Conservation (phyloP, 2,329 filamentous ascomycete species). For the Ambrosiella beaveri region DNA sequence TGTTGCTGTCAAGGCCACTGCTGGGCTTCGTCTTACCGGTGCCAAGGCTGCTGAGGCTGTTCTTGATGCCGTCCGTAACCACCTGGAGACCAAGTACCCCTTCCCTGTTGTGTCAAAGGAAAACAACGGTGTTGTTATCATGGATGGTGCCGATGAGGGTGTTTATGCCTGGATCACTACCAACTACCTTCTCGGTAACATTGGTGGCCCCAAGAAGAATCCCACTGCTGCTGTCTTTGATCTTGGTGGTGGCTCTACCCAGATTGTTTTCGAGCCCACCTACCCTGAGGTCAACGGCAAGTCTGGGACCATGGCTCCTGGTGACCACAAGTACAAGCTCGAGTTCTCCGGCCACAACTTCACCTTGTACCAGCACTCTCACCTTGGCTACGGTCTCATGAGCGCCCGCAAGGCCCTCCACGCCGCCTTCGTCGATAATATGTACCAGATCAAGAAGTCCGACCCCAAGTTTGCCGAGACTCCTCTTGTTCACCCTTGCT, state of each 20-base stretch:
- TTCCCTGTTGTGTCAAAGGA: slow-evolving; percentile 84
- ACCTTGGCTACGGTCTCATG: slow-evolving; percentile 94
- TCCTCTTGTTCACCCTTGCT: slow-evolving; percentile 69
- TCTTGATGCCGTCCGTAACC: slow-evolving; percentile 62
- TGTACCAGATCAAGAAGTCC: slow-evolving; percentile 43
- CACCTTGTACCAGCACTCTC: slow-evolving; percentile 92
- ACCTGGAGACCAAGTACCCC: slow-evolving; percentile 76
- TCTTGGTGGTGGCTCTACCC: slow-evolving; percentile 87
- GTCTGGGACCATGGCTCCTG: slow-evolving; percentile 68
- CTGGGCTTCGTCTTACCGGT: slow-evolving; percentile 77
- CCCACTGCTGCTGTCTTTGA: slow-evolving; percentile 92
- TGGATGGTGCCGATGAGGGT: slow-evolving; percentile 94
- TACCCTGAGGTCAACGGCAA: slow-evolving; percentile 59
- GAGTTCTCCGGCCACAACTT: slow-evolving; percentile 82
- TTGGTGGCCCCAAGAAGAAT: slow-evolving; percentile 76
- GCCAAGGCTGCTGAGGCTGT: slow-evolving; percentile 67
- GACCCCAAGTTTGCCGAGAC: slow-evolving; percentile 51
- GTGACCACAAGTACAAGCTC: slow-evolving; percentile 90
- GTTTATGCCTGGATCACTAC: slow-evolving; percentile 99
- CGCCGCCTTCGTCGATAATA: slow-evolving; percentile 52
- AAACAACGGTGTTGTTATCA: slow-evolving; percentile 80
- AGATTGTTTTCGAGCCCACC: slow-evolving; percentile 95
- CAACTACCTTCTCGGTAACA: slow-evolving; percentile 96
- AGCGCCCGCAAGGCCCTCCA: slow-evolving; percentile 79
- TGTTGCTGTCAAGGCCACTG: slow-evolving; percentile 94